phyloP scores from a whole-genome alignment of 331 rosid genomes.

The Pyrus hybrid region DNA sequence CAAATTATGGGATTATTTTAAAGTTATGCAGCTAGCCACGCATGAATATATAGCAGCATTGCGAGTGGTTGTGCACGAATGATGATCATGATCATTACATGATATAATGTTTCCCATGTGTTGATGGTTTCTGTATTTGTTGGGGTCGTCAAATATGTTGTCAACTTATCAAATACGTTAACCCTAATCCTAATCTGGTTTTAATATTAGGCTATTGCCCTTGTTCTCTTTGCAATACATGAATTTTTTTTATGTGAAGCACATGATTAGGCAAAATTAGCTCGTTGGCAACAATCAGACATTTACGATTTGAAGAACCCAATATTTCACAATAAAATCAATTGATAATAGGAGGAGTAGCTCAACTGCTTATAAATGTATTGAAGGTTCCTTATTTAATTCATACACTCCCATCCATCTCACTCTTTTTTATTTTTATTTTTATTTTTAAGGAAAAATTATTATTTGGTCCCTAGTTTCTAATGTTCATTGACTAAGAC shows the following conservation, averaged over 20 bases:
- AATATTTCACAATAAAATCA: too few species aligned
- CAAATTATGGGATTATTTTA: background rate
- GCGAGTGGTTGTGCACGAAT: background rate
- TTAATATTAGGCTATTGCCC: background rate
- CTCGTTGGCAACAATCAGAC: background rate
- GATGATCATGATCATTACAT: background rate
- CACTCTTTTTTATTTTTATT: too few species aligned
- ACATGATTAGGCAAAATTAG: background rate
- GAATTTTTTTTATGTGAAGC: background rate
- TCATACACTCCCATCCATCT: too few species aligned
- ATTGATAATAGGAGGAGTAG: too few species aligned
- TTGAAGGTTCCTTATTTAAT: too few species aligned
- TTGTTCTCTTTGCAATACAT: background rate
- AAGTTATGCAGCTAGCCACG: background rate
- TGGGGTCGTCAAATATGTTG: background rate
- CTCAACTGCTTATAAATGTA: too few species aligned
- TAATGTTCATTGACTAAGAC: too few species aligned
- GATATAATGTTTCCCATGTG: background rate
- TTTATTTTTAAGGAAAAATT: too few species aligned
- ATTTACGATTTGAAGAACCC: too few species aligned
- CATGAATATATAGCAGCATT: background rate
- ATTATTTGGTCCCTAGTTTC: too few species aligned
- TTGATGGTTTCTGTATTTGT: background rate
- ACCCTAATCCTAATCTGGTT: background rate
- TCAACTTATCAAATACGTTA: background rate